Base-by-base conservation (phyloP, 2,329 filamentous ascomycete species). In the Aureobasidium vineae region DNA sequence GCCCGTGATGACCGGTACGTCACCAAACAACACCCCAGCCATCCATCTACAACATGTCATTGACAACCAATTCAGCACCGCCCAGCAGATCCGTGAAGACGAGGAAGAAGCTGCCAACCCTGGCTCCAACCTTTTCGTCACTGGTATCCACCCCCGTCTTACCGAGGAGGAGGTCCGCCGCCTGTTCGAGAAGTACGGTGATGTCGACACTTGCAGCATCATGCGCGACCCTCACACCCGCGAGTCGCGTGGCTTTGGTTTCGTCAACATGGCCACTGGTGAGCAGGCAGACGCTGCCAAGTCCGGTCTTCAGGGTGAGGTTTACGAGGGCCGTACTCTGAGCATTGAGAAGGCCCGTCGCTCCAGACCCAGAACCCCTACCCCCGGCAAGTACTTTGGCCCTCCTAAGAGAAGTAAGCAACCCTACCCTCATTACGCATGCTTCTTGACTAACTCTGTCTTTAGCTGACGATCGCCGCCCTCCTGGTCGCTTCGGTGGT, bases 331-430 rank as follows among this genome's bases (percentile, higher is more conserved):
- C 69, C 90, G 95, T 73, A 97, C 93, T 69, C 82, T 99, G 74
- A 97, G 93, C 85, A 98, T 99, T 72, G 95, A 99, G 84, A 99
- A 98, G 86, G 95, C 95, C 75, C 92, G 95, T 75, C 92, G 95
- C 79, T 91, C 91, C 77, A 90, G 92, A 72, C 95, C 95, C 73
- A 91, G 95, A 75, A 98, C 94, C 67, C 95, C 95, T 41, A 99
- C 95, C 66, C 95, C 95, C 57, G 95, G 95, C 82, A 98, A 98
- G 83, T 99, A 99, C 85, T 98, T 97, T 76, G 95, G 95, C 63
- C 95, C 95, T 69, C 95, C 95, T 70, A 99, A 99, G 88, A 87
- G 95, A 84, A 93, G 93, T 95, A 82, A 83, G 90, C 45, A 50
- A 49, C 13, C 21, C 82, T 70, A 68, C 64, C 61, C 63, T 36